Base-by-base conservation (phyloP, 768 basidiomycete genomes). In the Lentinula aciculospora region DNA sequence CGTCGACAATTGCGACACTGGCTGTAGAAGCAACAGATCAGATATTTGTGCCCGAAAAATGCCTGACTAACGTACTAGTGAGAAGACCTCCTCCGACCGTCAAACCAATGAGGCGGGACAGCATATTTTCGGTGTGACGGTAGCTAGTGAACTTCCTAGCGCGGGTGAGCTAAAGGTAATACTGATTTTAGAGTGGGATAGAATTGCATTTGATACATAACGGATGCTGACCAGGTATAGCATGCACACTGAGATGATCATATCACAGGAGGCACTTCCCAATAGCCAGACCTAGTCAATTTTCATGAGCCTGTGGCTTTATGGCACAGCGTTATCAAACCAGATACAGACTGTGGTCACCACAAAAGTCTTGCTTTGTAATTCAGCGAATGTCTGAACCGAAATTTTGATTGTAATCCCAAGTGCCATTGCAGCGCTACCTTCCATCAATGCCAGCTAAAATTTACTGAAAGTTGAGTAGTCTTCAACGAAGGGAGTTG, bases 1-100 rank as follows among this genome's bases (percentile, higher is more conserved):
- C 63, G 50, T 67, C 65, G 15, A 63, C 54, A 21, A 68, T 60
- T 3, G 69, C 69, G 9, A 71, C 61, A 19, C 64, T 47, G n/a
- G 69, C 67, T 66, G 9, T 15, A 21, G 3, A 19, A n/a, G 36
- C 29, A 0, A 15, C 34, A 1, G 36, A 6, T 25, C 21, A 32
- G 23, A 32, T 13, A 25, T 25, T 10, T 25, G 23, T 7, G 19
- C 36, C 3, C 19, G 1, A 53, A 42, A n/a, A 13, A 7, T 9
- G 25, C n/a, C 4, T 28, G 25, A 42, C 9, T 19, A 42, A 3
- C 51, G 28, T 65, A 67, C 69, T 66, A 51, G 68, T 70, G 4
- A 66, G 56, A 6, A 66, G 59, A 28, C 68, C 68, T 17, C 67
- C 68, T 42, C 69, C 69, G 19, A 71, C 63, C 5, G 65, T 66